A percentile compares a stretch with the other conserved stretches of the same genome.
phyloP scores from a whole-genome alignment of 2,329 filamentous ascomycete genomes.

The Trichoderma lentiforme region DNA sequence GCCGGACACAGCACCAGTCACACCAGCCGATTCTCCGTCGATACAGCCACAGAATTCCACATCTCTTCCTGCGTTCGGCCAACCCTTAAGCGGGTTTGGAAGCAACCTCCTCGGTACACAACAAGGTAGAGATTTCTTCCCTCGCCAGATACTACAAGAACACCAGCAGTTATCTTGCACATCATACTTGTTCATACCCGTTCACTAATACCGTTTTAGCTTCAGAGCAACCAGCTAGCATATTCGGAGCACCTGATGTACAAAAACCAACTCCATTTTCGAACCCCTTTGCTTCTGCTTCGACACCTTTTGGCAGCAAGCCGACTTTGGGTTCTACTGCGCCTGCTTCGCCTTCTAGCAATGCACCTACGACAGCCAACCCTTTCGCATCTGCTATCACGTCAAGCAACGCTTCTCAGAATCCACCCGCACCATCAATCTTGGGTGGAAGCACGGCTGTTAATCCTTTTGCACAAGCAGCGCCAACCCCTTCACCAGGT shows the following conservation, averaged over 20 bases:
- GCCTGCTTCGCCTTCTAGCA: neutral
- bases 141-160: neutral
- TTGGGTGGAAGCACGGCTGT: neutral
- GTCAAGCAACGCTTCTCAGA: neutral
- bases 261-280: slow-evolving; percentile 1
- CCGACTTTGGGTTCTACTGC: neutral
- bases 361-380: neutral
- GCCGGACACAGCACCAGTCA: slow-evolving; percentile 17
- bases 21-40: neutral
- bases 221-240: neutral
- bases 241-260: neutral
- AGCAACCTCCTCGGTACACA: neutral
- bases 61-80: neutral
- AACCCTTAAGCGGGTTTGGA: neutral
- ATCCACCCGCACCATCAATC: slow-evolving; percentile 9
- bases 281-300: slow-evolving; percentile 18
- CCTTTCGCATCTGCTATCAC: slow-evolving; percentile 8
- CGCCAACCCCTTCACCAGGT: neutral
- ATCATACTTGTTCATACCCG: neutral
- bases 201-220: slow-evolving; percentile 14
- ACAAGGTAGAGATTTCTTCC: slow-evolving; percentile 13
- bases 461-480: slow-evolving; percentile 12
- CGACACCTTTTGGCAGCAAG: neutral
- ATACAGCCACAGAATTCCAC: neutral
- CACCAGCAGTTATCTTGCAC: neutral